Percentiles rank a stretch among this genome's conserved stretches.
Conservation (phyloP, 371 early-diverging fungal species). For the Mucor irregularis region DNA sequence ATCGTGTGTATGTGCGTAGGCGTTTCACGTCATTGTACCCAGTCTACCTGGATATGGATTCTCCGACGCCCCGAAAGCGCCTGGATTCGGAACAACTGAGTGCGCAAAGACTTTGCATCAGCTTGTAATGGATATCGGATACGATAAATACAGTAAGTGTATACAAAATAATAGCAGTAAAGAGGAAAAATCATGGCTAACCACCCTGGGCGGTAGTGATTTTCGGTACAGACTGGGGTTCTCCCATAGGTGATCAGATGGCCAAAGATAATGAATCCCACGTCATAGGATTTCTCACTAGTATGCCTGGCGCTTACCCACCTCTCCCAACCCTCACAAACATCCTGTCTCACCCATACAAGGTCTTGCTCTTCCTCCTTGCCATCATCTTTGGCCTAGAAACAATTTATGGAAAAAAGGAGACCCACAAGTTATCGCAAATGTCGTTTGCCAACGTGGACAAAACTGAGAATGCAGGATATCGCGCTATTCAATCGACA, state of each 20-base stretch:
- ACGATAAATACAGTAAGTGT: constrained; percentile 44
- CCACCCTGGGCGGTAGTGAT: no score
- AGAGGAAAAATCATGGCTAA: not conserved
- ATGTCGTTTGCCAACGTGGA: constrained; percentile 26
- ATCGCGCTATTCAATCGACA: constrained; percentile 50
- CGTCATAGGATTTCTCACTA: constrained; percentile 47
- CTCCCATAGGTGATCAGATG: constrained; percentile 42
- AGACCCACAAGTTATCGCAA: no score
- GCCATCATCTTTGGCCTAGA: constrained; percentile 20
- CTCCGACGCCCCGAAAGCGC: constrained; percentile 46
- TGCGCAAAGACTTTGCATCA: constrained; percentile 42
- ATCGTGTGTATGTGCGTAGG: no score
- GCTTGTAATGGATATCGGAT: constrained; percentile 55
- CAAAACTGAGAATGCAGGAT: constrained; percentile 37
- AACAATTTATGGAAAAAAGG: constrained; percentile 18
- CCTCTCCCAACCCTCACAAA: constrained; percentile 26
- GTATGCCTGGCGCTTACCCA: constrained; percentile 38
- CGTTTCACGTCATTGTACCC: constrained; percentile 65
- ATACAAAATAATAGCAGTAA: not conserved
- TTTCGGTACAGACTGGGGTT: constrained; percentile 60
- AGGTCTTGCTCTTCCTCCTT: constrained; percentile 10
- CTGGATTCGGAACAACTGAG: not conserved
- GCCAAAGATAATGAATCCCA: constrained; percentile 34
- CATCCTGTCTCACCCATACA: constrained; percentile 17
- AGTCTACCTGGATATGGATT: constrained; percentile 66